These are phyloP conservation scores for Daedaleopsis nitida DNA, from an alignment of 768 basidiomycete genomes.

Conservation along the genomic window DNA sequence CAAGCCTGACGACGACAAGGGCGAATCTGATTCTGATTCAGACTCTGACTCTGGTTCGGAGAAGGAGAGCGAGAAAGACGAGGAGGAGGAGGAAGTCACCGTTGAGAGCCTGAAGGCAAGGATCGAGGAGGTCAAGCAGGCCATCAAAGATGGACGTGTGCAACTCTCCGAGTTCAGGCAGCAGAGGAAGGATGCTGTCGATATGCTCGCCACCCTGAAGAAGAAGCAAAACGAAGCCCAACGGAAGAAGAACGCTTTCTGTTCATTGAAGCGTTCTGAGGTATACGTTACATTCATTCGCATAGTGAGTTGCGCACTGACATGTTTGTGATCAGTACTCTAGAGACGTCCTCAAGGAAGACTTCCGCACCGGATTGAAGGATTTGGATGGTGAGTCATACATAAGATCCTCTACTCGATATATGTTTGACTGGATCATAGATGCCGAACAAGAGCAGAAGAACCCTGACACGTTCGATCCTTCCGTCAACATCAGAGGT, in stretches of 20 bases:
- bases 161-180: slow-evolving; percentile 40
- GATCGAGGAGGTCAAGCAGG: slow-evolving; percentile 43
- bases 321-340: slow-evolving; percentile 46
- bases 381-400: slow-evolving; percentile 53
- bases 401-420: background rate
- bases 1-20: slow-evolving; percentile 24
- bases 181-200: slow-evolving; percentile 45
- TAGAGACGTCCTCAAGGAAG: slow-evolving; percentile 56
- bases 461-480: slow-evolving; percentile 60
- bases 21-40: slow-evolving; percentile 18
- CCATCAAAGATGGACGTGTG: slow-evolving; percentile 42
- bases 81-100: slow-evolving; percentile 45
- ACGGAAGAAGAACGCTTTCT: slow-evolving; percentile 61
- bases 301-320: background rate
- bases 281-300: slow-evolving; percentile 28
- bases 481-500: slow-evolving; percentile 51
- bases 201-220: slow-evolving; percentile 38
- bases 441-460: slow-evolving; percentile 59
- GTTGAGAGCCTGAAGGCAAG: slow-evolving; percentile 47
- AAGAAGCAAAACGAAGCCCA: slow-evolving; percentile 38
- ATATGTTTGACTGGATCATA: slow-evolving; percentile 20
- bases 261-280: slow-evolving; percentile 58
- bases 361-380: slow-evolving; percentile 59
- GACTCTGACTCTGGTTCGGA: slow-evolving; percentile 10
- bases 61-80: slow-evolving; percentile 26